These are phyloP conservation scores for Penicillium sp. DNA, from an alignment of 2,329 filamentous ascomycete genomes.

Conservation along the genomic window DNA sequence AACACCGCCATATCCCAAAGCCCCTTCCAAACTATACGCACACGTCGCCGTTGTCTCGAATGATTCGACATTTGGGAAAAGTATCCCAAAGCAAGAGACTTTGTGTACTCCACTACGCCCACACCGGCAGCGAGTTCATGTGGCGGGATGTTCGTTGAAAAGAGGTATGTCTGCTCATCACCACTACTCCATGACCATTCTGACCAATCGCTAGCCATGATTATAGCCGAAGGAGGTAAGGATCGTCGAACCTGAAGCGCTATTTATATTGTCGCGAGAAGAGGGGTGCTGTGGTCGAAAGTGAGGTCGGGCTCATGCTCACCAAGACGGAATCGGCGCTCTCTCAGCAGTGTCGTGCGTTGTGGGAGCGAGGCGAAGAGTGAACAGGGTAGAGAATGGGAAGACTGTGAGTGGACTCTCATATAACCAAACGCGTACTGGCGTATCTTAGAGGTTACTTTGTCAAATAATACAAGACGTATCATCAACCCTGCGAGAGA, in stretches of 20 bases:
- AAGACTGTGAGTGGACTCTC: not conserved
- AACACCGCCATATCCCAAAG: no score
- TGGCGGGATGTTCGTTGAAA: not conserved
- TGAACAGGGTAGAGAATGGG: not conserved
- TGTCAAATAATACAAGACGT: not conserved
- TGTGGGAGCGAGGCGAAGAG: not conserved
- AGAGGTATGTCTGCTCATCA: not conserved
- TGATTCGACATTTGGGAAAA: not conserved
- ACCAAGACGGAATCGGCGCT: not conserved
- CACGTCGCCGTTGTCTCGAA: not conserved
- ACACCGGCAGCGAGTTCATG: not conserved
- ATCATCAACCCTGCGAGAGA: not conserved
- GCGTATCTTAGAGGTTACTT: not conserved
- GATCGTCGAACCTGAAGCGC: no score
- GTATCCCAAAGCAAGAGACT: not conserved
- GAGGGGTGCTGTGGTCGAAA: not conserved
- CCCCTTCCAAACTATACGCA: no score
- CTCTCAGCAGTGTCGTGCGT: not conserved
- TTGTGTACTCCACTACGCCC: not conserved
- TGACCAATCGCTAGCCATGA: no score
- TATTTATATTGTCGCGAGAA: no score
- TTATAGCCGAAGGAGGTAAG: no score
- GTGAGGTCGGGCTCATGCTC: not conserved
- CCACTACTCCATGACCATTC: not conserved
- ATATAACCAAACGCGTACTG: not conserved